phyloP scores from a whole-genome alignment of 2,329 filamentous ascomycete species.

The Coniosporium uncinatum region DNA sequence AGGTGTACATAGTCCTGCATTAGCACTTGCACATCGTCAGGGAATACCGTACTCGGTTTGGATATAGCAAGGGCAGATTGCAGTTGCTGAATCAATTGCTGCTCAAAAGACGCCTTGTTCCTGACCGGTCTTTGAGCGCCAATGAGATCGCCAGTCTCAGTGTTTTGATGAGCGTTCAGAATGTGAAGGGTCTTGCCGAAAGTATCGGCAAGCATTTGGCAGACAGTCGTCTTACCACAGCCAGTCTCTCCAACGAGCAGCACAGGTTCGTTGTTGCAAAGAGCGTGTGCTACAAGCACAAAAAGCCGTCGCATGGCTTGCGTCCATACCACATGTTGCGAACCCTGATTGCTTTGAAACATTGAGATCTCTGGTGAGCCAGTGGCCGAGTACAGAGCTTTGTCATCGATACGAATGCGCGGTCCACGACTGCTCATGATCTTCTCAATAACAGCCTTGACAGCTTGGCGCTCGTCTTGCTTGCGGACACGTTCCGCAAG shows the following conservation, averaged over 20 bases:
- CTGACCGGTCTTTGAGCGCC: conserved; percentile 89
- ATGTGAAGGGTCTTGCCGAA: conserved; percentile 73
- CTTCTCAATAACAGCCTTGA: conserved; percentile 84
- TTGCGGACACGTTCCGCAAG: conserved; percentile 94
- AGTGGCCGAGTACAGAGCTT: conserved; percentile 58
- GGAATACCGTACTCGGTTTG: not conserved
- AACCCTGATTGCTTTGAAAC: conserved; percentile 15
- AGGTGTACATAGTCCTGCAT: conserved; percentile 54
- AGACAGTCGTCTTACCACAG: conserved; percentile 96
- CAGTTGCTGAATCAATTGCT: conserved; percentile 60
- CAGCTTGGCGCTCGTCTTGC: conserved; percentile 74
- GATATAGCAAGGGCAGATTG: conserved; percentile 18
- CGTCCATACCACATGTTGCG: conserved; percentile 78
- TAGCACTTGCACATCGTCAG: conserved; percentile 38
- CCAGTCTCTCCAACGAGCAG: conserved; percentile 95
- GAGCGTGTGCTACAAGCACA: conserved; percentile 78
- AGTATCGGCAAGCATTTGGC: conserved; percentile 84
- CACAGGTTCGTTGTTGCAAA: conserved; percentile 89
- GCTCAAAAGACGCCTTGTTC: conserved; percentile 71
- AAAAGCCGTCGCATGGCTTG: conserved; percentile 90
- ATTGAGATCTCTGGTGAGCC: conserved; percentile 25
- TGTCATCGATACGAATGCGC: conserved; percentile 69
- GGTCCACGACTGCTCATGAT: conserved; percentile 61
- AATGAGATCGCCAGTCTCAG: conserved; percentile 95
- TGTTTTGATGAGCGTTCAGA: conserved; percentile 97